A percentile compares a stretch with the other conserved stretches of the same genome.
Conservation (phyloP, 768 basidiomycete genomes). For the Tricholoma sp. region DNA sequence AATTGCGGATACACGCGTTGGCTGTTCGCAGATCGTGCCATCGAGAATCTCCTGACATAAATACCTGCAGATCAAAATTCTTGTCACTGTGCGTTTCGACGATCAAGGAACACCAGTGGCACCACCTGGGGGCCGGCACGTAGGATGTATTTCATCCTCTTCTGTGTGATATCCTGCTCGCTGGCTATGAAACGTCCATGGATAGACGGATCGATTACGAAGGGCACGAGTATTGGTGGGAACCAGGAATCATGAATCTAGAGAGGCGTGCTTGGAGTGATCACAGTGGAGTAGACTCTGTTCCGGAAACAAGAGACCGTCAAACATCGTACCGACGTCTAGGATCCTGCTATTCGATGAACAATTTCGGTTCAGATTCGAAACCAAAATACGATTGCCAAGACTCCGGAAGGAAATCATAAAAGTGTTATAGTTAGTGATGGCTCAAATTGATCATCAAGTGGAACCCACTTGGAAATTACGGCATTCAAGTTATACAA, state of each 20-base stretch:
- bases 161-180: neutral
- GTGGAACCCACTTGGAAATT: too few species aligned
- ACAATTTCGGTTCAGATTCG: neutral
- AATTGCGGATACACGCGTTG: neutral
- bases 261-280: neutral
- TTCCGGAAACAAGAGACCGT: neutral
- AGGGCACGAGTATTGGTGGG: neutral
- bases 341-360: neutral
- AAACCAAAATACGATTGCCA: neutral
- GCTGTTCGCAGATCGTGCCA: neutral
- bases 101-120: neutral
- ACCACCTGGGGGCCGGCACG: neutral
- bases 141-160: neutral
- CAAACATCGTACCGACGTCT: neutral
- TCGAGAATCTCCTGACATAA: neutral
- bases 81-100: neutral
- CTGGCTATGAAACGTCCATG: neutral
- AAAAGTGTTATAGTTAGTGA: neutral
- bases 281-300: neutral
- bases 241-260: neutral
- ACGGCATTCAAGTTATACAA: too few species aligned
- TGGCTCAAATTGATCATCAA: neutral
- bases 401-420: neutral
- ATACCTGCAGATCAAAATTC: neutral
- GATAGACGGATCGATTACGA: neutral